Base-by-base conservation (phyloP, 305 asterid genomes). In the Galium porrigens region DNA sequence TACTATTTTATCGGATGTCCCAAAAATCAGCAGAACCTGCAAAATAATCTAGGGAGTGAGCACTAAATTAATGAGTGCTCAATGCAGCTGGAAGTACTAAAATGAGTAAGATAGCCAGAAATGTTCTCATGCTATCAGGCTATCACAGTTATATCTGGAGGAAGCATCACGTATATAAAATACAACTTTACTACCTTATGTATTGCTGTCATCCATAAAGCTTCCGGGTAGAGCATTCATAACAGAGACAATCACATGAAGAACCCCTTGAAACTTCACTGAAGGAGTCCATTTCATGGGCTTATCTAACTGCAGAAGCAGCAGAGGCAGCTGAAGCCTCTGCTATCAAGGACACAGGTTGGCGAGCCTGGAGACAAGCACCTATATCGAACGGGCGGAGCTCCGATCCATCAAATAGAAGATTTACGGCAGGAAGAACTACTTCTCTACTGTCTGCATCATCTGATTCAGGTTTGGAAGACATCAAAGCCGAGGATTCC, bases 351-450 rank as follows among this genome's bases (percentile, higher is more conserved):
- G 87, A 80, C 39, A 86, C 95, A 44, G 92, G 96, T 79, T 83
- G 95, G 68, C 92, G 96, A 83, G 99, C 99, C 83, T 87, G 99
- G 72, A 89, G 82, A 76, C 99, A 92, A 66, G 95, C 96, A 58
- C 96, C 95, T 36, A 92, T 89, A 70, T 92, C 99, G 41, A 89
- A 92, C 58, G 99, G 97, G 41, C 83, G 84, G 81, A 92, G 74
- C 79, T 83, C 92, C 44, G 83, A 79, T 64, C 99, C 99, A 74
- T 92, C 99, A 61, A 83, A 92, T 29, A 92, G 81, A 83, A 92
- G 97, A 77, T 87, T 87, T 65, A 87, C 95, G 60, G 97, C 97
- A 9, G 96, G 99, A 65, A 85, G 87, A 69, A 79, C 80, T 68
- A 86, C 92, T 80, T 92, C 99, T 84, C 81, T 85, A 84, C 85